Percentiles rank a stretch among this genome's conserved stretches.
Conservation (phyloP, 139 green algal species). For the Chlorella sp. region DNA sequence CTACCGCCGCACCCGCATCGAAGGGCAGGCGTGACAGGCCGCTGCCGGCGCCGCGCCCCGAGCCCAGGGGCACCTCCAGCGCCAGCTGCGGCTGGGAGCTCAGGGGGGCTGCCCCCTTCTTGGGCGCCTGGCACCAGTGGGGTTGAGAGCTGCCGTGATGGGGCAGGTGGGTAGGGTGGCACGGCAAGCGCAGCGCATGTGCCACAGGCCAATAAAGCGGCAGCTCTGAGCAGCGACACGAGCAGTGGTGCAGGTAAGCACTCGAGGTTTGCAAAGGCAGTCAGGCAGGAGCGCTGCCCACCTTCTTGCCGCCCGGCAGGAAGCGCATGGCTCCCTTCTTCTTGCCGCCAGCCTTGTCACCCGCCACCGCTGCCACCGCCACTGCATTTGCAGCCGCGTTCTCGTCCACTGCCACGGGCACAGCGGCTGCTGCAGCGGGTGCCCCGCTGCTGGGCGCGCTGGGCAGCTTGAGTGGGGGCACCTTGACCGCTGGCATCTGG, state of each 20-base stretch:
- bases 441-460: background rate
- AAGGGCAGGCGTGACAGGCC: constrained; percentile 21
- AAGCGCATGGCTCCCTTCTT: constrained; percentile 20
- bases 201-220: background rate
- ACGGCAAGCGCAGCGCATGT: background rate
- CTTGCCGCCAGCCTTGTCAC: constrained; percentile 1
- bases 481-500: constrained; percentile 16
- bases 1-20: constrained; percentile 1
- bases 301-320: constrained; percentile 26
- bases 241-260: background rate
- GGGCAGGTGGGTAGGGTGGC: background rate
- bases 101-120: constrained; percentile 14
- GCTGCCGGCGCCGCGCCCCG: background rate
- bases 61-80: constrained; percentile 17
- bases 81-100: constrained; percentile 1
- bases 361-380: background rate
- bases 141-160: background rate
- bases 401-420: background rate
- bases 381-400: background rate
- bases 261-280: background rate
- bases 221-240: background rate
- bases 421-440: background rate
- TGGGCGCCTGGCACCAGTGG: background rate
- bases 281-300: background rate
- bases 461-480: constrained; percentile 28